Percentiles rank a stretch among this genome's conserved stretches.
Evolutionary conservation across 2,329 filamentous ascomycete genomes (phyloP).

Genomic region (Aotearoamyces nothofagi): DNA sequence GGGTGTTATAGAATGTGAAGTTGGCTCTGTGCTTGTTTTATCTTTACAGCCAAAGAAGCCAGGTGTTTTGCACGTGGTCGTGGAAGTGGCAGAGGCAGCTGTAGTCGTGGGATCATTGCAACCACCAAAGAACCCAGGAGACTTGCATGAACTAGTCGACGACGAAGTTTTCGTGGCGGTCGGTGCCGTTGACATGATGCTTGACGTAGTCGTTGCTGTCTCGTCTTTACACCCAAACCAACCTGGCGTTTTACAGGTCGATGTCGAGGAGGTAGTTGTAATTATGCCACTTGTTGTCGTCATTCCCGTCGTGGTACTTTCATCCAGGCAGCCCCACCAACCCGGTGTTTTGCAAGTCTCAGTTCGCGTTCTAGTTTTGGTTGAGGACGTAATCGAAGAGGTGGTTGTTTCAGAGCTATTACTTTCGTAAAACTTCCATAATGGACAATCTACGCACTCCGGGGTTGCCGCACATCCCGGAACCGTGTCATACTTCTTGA

Average conservation of each 20-base stretch:
- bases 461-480: slow-evolving; percentile 62
- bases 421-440: slow-evolving; percentile 91
- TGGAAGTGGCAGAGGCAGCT: slow-evolving; percentile 13
- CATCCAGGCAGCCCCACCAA: slow-evolving; percentile 49
- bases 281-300: slow-evolving; percentile 13
- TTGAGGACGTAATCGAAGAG: slow-evolving; percentile 40
- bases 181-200: slow-evolving; percentile 16
- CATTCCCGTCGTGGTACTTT: slow-evolving; percentile 14
- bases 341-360: slow-evolving; percentile 82
- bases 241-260: slow-evolving; percentile 26
- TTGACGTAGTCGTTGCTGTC: slow-evolving; percentile 24
- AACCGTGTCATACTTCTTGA: slow-evolving; percentile 68
- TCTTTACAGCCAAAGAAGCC: slow-evolving; percentile 43
- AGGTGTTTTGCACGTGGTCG: slow-evolving; percentile 31
- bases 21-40: slow-evolving; percentile 19
- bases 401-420: slow-evolving; percentile 71
- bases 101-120: slow-evolving; percentile 30
- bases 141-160: slow-evolving; percentile 22
- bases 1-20: slow-evolving; percentile 21
- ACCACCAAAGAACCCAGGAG: slow-evolving; percentile 28
- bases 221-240: slow-evolving; percentile 35
- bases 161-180: slow-evolving; percentile 15
- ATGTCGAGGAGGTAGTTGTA: slow-evolving; percentile 20
- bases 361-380: slow-evolving; percentile 55
- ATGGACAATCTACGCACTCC: slow-evolving; percentile 76